Percentiles rank a stretch among this genome's conserved stretches.
Evolutionary conservation across 1,139 yeast species (phyloP).

Genomic region (Meyerozyma carpophila): DNA sequence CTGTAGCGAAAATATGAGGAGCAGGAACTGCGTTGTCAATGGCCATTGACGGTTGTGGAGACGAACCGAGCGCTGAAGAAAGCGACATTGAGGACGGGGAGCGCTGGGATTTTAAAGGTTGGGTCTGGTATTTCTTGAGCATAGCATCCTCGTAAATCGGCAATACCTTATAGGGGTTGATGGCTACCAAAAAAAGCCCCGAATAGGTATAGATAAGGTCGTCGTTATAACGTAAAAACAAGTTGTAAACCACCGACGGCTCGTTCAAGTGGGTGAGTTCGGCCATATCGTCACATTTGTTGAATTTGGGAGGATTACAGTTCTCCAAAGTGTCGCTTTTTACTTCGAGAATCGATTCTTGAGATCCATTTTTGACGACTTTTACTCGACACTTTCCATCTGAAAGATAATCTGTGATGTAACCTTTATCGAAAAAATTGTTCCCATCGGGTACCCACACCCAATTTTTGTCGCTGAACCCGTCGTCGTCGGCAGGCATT

Average conservation of each 20-base stretch:
- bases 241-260: conserved; percentile 84
- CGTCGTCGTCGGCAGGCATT: conserved; percentile 38
- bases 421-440: conserved; percentile 65
- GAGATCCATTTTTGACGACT: conserved; percentile 38
- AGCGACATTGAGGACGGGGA: not conserved
- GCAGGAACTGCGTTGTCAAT: conserved; percentile 39
- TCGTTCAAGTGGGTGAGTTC: conserved; percentile 91
- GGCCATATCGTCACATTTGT: conserved; percentile 92
- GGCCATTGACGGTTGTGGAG: not conserved
- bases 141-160: conserved; percentile 67
- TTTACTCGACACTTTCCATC: conserved; percentile 48
- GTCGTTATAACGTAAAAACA: conserved; percentile 68
- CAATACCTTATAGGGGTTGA: conserved; percentile 80
- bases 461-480: conserved; percentile 52
- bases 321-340: conserved; percentile 49
- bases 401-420: conserved; percentile 47
- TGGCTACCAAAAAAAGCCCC: conserved; percentile 91
- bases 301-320: conserved; percentile 88
- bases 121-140: conserved; percentile 47
- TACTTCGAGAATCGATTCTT: conserved; percentile 31
- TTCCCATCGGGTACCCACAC: conserved; percentile 82
- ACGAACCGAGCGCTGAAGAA: not conserved
- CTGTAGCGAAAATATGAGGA: conserved; percentile 91
- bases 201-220: conserved; percentile 73
- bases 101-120: conserved; percentile 19